Conservation (phyloP, 1,139 yeast genomes). For the Diutina scorzettiae region DNA sequence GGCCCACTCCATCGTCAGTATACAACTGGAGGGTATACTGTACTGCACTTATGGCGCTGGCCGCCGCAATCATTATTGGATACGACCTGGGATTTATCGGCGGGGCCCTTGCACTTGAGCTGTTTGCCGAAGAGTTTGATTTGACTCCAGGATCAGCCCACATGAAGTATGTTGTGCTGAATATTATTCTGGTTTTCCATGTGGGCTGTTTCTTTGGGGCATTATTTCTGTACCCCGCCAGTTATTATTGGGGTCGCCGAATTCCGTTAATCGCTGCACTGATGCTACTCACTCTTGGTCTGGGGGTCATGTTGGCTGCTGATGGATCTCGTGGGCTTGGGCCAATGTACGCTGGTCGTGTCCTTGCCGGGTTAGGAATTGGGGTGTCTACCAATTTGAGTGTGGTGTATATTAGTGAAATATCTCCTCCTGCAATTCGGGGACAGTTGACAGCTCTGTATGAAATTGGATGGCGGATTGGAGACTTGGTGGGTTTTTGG, state of each 20-base stretch:
- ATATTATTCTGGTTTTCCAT: constrained; percentile 33
- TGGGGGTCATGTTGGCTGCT: constrained; percentile 30
- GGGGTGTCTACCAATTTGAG: constrained; percentile 31
- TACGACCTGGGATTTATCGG: constrained; percentile 35
- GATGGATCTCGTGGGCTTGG: constrained; percentile 19
- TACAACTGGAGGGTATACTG: constrained; percentile 25
- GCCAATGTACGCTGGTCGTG: constrained; percentile 32
- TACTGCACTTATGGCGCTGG: constrained; percentile 29
- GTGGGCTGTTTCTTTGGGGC: constrained; percentile 39
- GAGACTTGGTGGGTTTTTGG: constrained; percentile 34
- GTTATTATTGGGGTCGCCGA: constrained; percentile 28
- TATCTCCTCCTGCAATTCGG: constrained; percentile 29
- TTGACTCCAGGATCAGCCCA: constrained; percentile 13
- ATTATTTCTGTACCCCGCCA: constrained; percentile 26
- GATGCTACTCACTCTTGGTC: constrained; percentile 23
- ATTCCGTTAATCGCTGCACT: constrained; percentile 24
- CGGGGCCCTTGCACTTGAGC: constrained; percentile 27
- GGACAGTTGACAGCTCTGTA: constrained; percentile 28
- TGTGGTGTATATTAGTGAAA: constrained; percentile 30
- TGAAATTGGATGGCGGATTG: constrained; percentile 34
- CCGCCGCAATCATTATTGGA: constrained; percentile 17
- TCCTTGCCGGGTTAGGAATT: constrained; percentile 28
- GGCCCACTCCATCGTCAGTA: constrained; percentile 28
- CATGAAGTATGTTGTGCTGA: constrained; percentile 18
- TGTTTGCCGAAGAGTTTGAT: constrained; percentile 25